These are phyloP conservation scores for Thalassiosira exigua DNA, from an alignment of 352 stramenopile species.

Conservation along the genomic window DNA sequence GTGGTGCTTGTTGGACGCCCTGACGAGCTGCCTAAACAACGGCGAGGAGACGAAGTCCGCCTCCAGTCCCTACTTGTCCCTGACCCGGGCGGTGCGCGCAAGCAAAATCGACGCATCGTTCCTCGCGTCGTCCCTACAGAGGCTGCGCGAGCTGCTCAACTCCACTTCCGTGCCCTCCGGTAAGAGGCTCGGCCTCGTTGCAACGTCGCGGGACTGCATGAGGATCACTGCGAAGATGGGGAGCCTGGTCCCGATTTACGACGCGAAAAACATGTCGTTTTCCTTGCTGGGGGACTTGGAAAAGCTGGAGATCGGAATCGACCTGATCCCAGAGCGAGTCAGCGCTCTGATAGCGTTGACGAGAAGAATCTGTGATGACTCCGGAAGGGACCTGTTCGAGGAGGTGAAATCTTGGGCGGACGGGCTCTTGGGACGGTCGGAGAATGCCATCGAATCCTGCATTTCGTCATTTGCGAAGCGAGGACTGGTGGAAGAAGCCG, in stretches of 20 bases:
- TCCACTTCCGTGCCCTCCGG: slow-evolving; percentile 27
- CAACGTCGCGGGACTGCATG: slow-evolving; percentile 49
- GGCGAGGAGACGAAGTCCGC: background rate
- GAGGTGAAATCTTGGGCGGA: slow-evolving; percentile 53
- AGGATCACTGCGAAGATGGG: slow-evolving; percentile 63
- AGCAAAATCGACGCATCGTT: slow-evolving; percentile 56
- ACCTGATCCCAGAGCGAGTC: slow-evolving; percentile 52
- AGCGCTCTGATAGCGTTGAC: slow-evolving; percentile 44
- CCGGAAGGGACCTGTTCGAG: slow-evolving; percentile 33
- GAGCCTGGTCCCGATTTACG: slow-evolving; percentile 55
- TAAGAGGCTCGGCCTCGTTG: slow-evolving; percentile 28
- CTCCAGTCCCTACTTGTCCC: slow-evolving; percentile 37
- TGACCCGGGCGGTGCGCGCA: slow-evolving; percentile 41
- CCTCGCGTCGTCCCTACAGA: slow-evolving; percentile 49
- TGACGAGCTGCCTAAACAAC: slow-evolving; percentile 47
- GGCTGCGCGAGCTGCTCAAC: slow-evolving; percentile 43
- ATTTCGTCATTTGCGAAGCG: slow-evolving; percentile 25
- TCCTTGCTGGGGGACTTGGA: slow-evolving; percentile 45
- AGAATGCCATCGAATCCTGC: slow-evolving; percentile 52
- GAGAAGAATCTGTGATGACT: slow-evolving; percentile 52
- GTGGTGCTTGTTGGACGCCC: slow-evolving; percentile 75
- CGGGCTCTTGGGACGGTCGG: slow-evolving; percentile 44
- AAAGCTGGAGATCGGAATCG: slow-evolving; percentile 39
- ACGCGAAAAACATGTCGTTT: slow-evolving; percentile 42
- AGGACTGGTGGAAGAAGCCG: slow-evolving; percentile 16